Evolutionary conservation across 768 basidiomycete genomes (phyloP).

Genomic region (Trametes cubensis): DNA sequence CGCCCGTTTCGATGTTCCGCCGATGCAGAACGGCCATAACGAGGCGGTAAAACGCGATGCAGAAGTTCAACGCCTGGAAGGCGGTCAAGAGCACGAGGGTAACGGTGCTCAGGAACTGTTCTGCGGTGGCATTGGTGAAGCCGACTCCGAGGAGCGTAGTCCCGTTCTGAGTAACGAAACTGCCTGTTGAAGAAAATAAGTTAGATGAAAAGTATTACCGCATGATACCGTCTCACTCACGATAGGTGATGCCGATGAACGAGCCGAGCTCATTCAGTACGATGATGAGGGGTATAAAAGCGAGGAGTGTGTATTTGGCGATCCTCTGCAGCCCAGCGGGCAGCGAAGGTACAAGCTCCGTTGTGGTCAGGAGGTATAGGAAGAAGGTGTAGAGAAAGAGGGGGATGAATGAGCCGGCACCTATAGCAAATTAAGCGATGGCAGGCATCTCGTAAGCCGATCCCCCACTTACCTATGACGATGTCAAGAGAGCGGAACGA

Average conservation of each 20-base stretch:
- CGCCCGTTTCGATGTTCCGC: slow-evolving; percentile 50
- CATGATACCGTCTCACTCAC: slow-evolving; percentile 43
- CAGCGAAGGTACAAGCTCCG: slow-evolving; percentile 53
- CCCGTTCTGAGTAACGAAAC: slow-evolving; percentile 11
- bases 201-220: not conserved
- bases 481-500: slow-evolving; percentile 60
- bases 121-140: slow-evolving; percentile 43
- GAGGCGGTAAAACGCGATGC: slow-evolving; percentile 61
- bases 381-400: slow-evolving; percentile 65
- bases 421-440: slow-evolving; percentile 14
- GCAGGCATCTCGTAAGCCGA: not conserved
- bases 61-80: slow-evolving; percentile 62
- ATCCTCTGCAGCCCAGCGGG: slow-evolving; percentile 52
- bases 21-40: slow-evolving; percentile 51
- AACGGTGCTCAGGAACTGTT: slow-evolving; percentile 62
- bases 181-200: slow-evolving; percentile 2
- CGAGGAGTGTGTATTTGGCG: slow-evolving; percentile 47
- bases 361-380: slow-evolving; percentile 58
- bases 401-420: slow-evolving; percentile 66
- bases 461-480: slow-evolving; percentile 58
- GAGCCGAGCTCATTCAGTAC: slow-evolving; percentile 63
- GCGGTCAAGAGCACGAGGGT: slow-evolving; percentile 61
- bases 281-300: slow-evolving; percentile 59
- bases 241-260: slow-evolving; percentile 58
- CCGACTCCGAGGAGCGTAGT: slow-evolving; percentile 36